Base-by-base conservation (phyloP, 306 rosid species). In the Casuarina glauca region DNA sequence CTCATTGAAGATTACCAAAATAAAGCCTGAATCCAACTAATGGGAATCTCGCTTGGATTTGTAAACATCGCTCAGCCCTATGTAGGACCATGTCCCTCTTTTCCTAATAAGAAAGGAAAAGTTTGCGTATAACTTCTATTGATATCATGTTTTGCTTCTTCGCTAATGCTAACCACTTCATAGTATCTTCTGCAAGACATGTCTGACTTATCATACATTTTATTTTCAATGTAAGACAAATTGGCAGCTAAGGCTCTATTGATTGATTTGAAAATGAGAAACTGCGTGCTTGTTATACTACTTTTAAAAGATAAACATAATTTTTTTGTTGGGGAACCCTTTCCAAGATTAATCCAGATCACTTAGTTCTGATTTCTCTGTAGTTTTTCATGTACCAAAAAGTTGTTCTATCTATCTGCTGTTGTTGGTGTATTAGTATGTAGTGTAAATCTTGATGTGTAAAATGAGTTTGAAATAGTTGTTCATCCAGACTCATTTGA, bases 391-490 rank as follows among this genome's bases (percentile, higher is more conserved):
- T 5, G 19, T 19, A 35, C 10, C 19, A 62, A 26, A 36, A 62
- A 12, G 69, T 36, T 62, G 19, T 36, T 62, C 1, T 62, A 35
- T 62, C 1, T 62, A 35, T 52, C 58, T 16, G 64, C 64, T 26
- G 39, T 58, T 51, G 1, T 12, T 32, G 39, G 9, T n/a, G 17
- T 54, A n/a, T 70, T 67, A 62, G 55, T 19, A 46, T 32, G 32
- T 42, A 38, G 72, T 48, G 46, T 72, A 60, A 63, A 52, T 72
- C 72, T 72, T 72, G 76, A 61, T 77, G 68, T 72, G 72, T 68
- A 36, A 70, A 35, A 81, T 50, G 64, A 82, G 50, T 76, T 74
- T 61, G 70, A 54, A 72, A 74, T 41, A 69, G 72, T 53, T 69
- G 72, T 53, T 69, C 51, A 61, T 52, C n/a, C 69, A 67, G 69